Evolutionary conservation across 139 green algal species (phyloP).

Genomic region (Auxenochlorella pyrenoidosa): DNA sequence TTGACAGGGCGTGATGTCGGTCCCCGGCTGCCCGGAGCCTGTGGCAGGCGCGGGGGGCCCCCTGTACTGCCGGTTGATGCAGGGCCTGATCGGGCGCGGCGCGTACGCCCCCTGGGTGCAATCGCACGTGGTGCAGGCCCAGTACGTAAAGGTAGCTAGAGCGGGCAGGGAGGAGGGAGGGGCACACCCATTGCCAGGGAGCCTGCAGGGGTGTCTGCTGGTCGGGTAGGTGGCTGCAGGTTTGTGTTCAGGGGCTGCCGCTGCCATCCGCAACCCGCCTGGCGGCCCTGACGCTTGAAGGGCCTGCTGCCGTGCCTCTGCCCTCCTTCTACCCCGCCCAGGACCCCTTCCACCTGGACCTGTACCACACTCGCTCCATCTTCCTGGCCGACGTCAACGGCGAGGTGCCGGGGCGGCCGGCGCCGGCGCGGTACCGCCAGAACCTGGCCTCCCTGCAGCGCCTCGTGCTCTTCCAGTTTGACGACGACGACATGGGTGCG

Average conservation of each 20-base stretch:
- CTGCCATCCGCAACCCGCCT: not conserved
- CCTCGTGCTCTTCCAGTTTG: constrained; percentile 85
- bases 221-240: not conserved
- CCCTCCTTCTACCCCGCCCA: constrained; percentile 32
- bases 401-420: constrained; percentile 50
- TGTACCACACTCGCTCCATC: constrained; percentile 70
- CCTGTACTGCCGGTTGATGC: constrained; percentile 48
- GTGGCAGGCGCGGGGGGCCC: not conserved
- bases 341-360: constrained; percentile 69
- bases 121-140: constrained; percentile 82
- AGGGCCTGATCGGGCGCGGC: constrained; percentile 60
- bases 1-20: constrained; percentile 62
- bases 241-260: not conserved
- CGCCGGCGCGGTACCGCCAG: constrained; percentile 57
- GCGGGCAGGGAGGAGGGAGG: not conserved
- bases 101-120: constrained; percentile 80
- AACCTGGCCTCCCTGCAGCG: constrained; percentile 79
- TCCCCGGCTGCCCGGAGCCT: constrained; percentile 70
- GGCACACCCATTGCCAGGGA: too few relatives aligned
- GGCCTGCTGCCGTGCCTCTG: not conserved
- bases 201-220: not conserved
- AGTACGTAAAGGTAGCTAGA: constrained; percentile 81
- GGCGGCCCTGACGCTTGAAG: too few relatives aligned
- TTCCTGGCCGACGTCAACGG: constrained; percentile 95
- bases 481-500: constrained; percentile 76